Evolutionary conservation across 306 rosid species (phyloP).

Genomic region (Echinosophora koreensis): DNA sequence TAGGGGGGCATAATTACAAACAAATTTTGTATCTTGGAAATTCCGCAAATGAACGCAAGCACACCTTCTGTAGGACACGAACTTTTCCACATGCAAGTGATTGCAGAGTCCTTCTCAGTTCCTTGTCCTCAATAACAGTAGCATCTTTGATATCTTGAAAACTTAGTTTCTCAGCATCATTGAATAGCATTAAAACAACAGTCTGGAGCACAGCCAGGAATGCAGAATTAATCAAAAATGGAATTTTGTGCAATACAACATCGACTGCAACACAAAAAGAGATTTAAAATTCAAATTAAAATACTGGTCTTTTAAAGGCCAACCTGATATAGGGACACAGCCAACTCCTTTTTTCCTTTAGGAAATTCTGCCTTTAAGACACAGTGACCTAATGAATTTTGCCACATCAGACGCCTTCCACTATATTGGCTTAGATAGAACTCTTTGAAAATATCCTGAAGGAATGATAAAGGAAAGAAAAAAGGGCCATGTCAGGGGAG

Average conservation of each 20-base stretch:
- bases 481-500: conserved; percentile 42
- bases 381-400: conserved; percentile 99
- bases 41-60: conserved; percentile 43
- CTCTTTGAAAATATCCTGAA: conserved; percentile 96
- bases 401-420: conserved; percentile 99
- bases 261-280: conserved; percentile 28
- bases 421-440: conserved; percentile 96
- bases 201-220: conserved; percentile 65
- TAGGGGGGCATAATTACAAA: conserved; percentile 26
- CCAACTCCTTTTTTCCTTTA: conserved; percentile 97
- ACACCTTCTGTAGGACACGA: conserved; percentile 91
- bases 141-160: conserved; percentile 94
- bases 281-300: conserved; percentile 9
- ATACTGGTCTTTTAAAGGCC: conserved; percentile 43
- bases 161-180: conserved; percentile 91
- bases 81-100: conserved; percentile 99
- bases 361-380: conserved; percentile 98
- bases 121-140: conserved; percentile 94
- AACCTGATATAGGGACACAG: conserved; percentile 99
- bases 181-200: conserved; percentile 95
- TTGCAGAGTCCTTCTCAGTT: conserved; percentile 94
- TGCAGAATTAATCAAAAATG: conserved; percentile 37
- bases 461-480: conserved; percentile 34
- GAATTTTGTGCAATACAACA: conserved; percentile 5
- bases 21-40: not conserved